phyloP scores from a whole-genome alignment of 2,329 filamentous ascomycete genomes.

The Trichoderma brevicompactum region DNA sequence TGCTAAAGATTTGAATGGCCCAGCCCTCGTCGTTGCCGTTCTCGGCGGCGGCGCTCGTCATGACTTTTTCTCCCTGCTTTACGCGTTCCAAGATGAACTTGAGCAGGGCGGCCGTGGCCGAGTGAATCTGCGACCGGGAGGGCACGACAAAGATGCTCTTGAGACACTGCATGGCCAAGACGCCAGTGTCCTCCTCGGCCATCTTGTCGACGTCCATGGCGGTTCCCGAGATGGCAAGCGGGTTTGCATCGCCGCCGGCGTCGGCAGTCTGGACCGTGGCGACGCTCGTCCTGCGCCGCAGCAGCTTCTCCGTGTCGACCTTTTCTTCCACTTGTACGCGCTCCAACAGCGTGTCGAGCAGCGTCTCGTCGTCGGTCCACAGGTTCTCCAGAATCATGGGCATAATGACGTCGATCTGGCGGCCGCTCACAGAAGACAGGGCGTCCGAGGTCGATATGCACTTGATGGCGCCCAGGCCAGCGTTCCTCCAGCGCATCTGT shows the following conservation, averaged over 20 bases:
- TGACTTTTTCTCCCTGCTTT: conserved; percentile 53
- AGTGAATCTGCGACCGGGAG: conserved; percentile 79
- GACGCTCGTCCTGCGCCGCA: conserved; percentile 74
- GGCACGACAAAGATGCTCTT: conserved; percentile 84
- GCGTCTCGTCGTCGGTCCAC: conserved; percentile 72
- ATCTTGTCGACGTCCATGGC: conserved; percentile 86
- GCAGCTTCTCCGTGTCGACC: conserved; percentile 64
- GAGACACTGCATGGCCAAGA: conserved; percentile 83
- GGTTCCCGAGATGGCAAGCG: conserved; percentile 75
- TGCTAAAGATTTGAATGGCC: conserved; percentile 80
- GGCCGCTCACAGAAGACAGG: conserved; percentile 72
- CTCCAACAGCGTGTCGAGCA: conserved; percentile 70
- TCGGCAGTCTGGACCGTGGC: conserved; percentile 72
- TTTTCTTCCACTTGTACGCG: conserved; percentile 71
- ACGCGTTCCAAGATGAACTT: conserved; percentile 71
- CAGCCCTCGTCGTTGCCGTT: conserved; percentile 61
- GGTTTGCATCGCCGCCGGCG: conserved; percentile 66
- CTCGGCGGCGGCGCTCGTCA: conserved; percentile 51
- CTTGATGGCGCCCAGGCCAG: conserved; percentile 77
- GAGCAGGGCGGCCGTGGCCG: conserved; percentile 74
- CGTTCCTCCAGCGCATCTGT: conserved; percentile 75
- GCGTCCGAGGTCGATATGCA: conserved; percentile 80
- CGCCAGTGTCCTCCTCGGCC: conserved; percentile 84
- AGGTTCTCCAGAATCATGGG: conserved; percentile 87
- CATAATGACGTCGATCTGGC: conserved; percentile 77